Base-by-base conservation (phyloP, 1,139 yeast genomes). In the Pichia sp. region DNA sequence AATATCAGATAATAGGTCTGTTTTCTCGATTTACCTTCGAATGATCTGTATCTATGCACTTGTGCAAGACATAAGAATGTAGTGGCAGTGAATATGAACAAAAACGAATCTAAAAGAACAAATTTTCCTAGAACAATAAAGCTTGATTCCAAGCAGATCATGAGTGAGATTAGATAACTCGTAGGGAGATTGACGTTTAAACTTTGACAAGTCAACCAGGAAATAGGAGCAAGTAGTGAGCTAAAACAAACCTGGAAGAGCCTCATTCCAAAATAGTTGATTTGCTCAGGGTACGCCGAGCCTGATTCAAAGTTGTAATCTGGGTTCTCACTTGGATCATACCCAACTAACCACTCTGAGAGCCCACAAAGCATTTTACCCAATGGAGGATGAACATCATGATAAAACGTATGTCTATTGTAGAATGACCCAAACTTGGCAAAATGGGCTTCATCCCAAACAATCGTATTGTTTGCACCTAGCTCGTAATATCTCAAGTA, bases 361-460 rank as follows among this genome's bases (percentile, higher is more conserved):
- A 85, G 72, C 0, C 85, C 92, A 54, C 85, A 81, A 29, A 85
- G 71, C 76, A 85, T 77, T 65, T 85, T 85, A 5, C 90, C 90
- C 59, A 85, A 71, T 1, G 93, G 93, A 11, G 93, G 93, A 66
- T 85, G 93, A 5, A 85, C 90, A 68, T 85, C 93, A 62, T 84
- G 87, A 66, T 85, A 85, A 64, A 82, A 82, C 61, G 84, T 87
- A 61, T 82, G 82, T 56, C 78, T 77, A 57, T 84, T 72, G 65
- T 85, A 85, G 56, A 69, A 71, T 10, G 75, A 67, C 16, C 76
- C 77, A 56, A 74, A 74, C 62, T 81, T 81, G 11, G 85, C 87
- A 72, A 87, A 87, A 74, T 89, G 97, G 8, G 97, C 97, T 68
- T 90, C 97, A 71, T 92, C 99, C 99, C 99, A 93, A 8, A 90